Base-by-base conservation (phyloP, 352 stramenopile genomes). In the Aphanomyces cochlioides region DNA sequence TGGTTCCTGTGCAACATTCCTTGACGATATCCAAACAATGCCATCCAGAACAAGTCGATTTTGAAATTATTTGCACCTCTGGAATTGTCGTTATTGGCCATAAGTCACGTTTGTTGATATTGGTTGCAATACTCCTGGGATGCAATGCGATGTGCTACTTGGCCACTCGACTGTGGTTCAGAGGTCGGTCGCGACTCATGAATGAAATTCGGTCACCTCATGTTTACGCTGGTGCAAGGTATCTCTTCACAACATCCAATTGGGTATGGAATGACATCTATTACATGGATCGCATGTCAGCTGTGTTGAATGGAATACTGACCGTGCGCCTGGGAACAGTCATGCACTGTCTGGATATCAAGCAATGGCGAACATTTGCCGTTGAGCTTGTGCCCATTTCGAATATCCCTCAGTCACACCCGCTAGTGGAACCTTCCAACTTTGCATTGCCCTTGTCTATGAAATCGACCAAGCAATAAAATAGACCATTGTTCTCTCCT, bases 301-400 rank as follows among this genome's bases (percentile, higher is more conserved):
- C 64, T 2, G 45, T 36, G 38, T 39, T 70, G 36, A 50, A 60
- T 45, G 64, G 64, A 47, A 54, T 70, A 15, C 36, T 70, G 36
- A 70, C 64, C 17, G 8, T 63, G 8, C 59, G 41, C 28, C 6
- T n/a, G 7, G 43, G 47, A 47, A 19, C 15, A 10, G n/a, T 45
- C 12, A 40, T 70, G 36, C 61, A 63, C 47, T 37, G 15, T 6
- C 40, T 70, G 13, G 64, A 70, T 36, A 70, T 70, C 54, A 70
- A 70, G 21, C 38, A 63, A 8, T 70, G 64, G 64, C 39, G 64
- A 28, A 56, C 43, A 15, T 67, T 67, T 40, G 28, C 28, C 28
- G 28, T 28, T 28, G 28, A 28, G 28, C 28, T 28, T 28, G 28
- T 28, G 28, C 28, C 28, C 28, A 28, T 28, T 28, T 28, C 28